These are phyloP conservation scores for Aspergillus kassunensis DNA, from an alignment of 495 filamentous ascomycete genomes.

Conservation along the genomic window DNA sequence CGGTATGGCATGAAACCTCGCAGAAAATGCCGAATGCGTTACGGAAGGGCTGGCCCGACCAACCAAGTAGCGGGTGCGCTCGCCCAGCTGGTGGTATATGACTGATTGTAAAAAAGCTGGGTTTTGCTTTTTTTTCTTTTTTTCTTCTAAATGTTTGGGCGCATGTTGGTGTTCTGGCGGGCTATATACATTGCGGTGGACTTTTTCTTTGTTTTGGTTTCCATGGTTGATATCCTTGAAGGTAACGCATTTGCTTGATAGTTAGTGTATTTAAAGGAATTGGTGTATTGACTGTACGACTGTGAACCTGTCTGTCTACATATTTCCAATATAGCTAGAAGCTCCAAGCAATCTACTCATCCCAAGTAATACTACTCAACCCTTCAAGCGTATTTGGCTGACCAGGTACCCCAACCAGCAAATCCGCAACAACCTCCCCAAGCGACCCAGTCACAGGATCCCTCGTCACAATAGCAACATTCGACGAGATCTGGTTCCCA, in stretches of 20 bases:
- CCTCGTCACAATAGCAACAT: conserved; percentile 57
- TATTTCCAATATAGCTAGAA: too few species aligned
- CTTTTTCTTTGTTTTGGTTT: conserved; percentile 4
- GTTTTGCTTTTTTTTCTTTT: conserved; percentile 13
- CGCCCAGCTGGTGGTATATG: background rate
- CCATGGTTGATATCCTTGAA: conserved; percentile 9
- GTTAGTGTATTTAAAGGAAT: conserved; percentile 7
- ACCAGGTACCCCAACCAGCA: conserved; percentile 33
- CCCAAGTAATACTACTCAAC: conserved; percentile 59
- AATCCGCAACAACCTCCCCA: conserved; percentile 43
- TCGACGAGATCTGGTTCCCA: conserved; percentile 56
- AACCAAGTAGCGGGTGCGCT: conserved; percentile 6
- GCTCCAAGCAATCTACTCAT: conserved; percentile 50
- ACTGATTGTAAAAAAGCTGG: conserved; percentile 18
- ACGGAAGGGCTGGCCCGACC: conserved; percentile 13
- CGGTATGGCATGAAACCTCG: conserved; percentile 15
- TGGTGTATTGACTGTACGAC: background rate
- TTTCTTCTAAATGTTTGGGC: background rate
- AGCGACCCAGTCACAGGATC: conserved; percentile 53
- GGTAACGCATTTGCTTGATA: too few species aligned
- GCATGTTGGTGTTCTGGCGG: conserved; percentile 10
- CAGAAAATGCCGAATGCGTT: conserved; percentile 5
- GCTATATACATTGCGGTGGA: conserved; percentile 20
- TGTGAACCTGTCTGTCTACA: too few species aligned
- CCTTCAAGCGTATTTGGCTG: conserved; percentile 38